These are phyloP conservation scores for Cenchrus fungigraminus DNA, from an alignment of 176 grass and related monocot species.

Conservation along the genomic window DNA sequence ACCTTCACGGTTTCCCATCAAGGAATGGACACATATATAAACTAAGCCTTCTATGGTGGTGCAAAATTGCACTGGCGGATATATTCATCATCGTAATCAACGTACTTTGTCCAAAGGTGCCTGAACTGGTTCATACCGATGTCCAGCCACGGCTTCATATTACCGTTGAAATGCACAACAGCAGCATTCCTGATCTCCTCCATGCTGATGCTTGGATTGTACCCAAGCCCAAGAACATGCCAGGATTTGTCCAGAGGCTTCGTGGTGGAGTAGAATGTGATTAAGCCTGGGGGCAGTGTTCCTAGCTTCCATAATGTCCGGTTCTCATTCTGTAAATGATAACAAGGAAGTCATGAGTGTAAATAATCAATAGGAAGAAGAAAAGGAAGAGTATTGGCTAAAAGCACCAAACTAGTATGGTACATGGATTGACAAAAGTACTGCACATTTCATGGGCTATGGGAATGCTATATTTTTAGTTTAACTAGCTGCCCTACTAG, in stretches of 20 bases:
- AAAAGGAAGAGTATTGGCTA: neutral
- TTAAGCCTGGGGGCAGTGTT: slow-evolving; percentile 87
- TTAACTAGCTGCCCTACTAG: neutral
- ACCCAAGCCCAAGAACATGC: slow-evolving; percentile 97
- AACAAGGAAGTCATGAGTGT: slow-evolving; percentile 17
- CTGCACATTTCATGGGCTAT: neutral
- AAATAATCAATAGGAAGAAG: slow-evolving; percentile 5
- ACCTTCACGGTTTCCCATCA: neutral
- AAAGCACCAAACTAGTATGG: neutral
- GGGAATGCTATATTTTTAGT: neutral
- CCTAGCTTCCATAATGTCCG: slow-evolving; percentile 92
- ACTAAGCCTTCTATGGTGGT: slow-evolving; percentile 42
- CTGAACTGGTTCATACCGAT: slow-evolving; percentile 98
- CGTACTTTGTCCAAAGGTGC: slow-evolving; percentile 84
- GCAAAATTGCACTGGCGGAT: slow-evolving; percentile 93
- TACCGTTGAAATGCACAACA: slow-evolving; percentile 98
- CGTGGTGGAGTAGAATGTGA: slow-evolving; percentile 98
- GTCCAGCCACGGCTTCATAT: slow-evolving; percentile 99
- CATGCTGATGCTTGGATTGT: slow-evolving; percentile 97
- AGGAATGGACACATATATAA: neutral
- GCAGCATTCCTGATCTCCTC: slow-evolving; percentile 97
- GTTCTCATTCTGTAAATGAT: slow-evolving; percentile 81
- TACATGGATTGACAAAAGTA: neutral
- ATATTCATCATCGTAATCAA: slow-evolving; percentile 76
- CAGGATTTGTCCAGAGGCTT: slow-evolving; percentile 95